Evolutionary conservation across 495 filamentous ascomycete genomes (phyloP).

Genomic region (Penicillium manginii): DNA sequence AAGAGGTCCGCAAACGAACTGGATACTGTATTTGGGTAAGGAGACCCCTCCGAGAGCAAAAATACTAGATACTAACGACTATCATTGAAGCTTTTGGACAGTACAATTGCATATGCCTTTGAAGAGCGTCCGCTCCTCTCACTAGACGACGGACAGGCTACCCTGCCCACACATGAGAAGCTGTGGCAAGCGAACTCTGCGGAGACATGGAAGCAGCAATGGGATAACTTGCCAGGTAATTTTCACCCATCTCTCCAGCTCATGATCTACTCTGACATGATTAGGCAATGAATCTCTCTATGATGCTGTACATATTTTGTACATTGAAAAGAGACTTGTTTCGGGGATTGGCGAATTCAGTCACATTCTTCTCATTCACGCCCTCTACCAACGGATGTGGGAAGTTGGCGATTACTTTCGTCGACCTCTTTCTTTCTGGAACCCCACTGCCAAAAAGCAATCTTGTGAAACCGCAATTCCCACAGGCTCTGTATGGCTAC

Average conservation of each 20-base stretch:
- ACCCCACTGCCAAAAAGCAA: conserved; percentile 50
- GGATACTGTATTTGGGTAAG: conserved; percentile 53
- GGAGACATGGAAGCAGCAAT: conserved; percentile 42
- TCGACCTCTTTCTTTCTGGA: conserved; percentile 52
- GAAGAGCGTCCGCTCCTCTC: conserved; percentile 40
- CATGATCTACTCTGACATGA: conserved; percentile 8
- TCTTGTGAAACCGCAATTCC: conserved; percentile 40
- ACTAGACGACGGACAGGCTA: conserved; percentile 46
- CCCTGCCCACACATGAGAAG: conserved; percentile 50
- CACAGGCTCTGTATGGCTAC: conserved; percentile 52
- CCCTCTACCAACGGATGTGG: conserved; percentile 54
- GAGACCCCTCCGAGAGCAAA: not conserved
- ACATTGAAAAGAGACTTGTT: conserved; percentile 53
- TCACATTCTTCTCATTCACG: conserved; percentile 53
- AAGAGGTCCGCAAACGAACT: conserved; percentile 44
- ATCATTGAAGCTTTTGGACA: conserved; percentile 44
- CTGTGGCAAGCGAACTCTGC: conserved; percentile 49
- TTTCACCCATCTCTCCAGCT: not conserved
- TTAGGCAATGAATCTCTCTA: conserved; percentile 45
- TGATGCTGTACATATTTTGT: conserved; percentile 47
- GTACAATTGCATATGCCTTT: conserved; percentile 48
- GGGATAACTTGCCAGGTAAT: conserved; percentile 31
- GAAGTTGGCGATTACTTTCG: conserved; percentile 53
- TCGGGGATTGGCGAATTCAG: conserved; percentile 50
- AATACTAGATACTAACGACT: conserved; percentile 7